Conservation (phyloP, 1,284 basidiomycete species). For the Chiua sp. region DNA sequence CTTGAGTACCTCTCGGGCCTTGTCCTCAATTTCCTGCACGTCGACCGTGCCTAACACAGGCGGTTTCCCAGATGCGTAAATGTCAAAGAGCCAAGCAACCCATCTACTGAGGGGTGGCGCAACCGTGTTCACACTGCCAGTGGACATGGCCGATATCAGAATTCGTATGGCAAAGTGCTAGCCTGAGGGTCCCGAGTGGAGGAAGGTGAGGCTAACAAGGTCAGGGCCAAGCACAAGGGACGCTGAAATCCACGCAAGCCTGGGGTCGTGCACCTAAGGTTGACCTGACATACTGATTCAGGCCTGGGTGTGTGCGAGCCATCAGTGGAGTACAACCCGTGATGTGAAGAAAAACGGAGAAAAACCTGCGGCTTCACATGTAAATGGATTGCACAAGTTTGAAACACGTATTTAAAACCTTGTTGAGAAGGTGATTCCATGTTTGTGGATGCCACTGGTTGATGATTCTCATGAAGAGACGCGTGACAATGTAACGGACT, state of each 20-base stretch:
- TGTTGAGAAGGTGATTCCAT: not conserved
- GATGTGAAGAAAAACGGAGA: no score
- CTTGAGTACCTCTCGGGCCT: conserved; percentile 49
- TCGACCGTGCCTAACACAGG: conserved; percentile 47
- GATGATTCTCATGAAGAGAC: conserved; percentile 1
- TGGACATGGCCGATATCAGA: no score
- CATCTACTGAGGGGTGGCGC: conserved; percentile 27
- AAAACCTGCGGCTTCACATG: no score
- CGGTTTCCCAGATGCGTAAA: conserved; percentile 32
- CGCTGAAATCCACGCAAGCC: not conserved
- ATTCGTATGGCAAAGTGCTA: no score
- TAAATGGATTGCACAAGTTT: no score
- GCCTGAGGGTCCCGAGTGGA: not conserved
- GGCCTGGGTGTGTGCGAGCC: no score
- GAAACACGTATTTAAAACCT: conserved; percentile 8
- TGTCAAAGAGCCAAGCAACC: conserved; percentile 26
- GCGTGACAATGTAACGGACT: not conserved
- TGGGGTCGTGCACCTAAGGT: not conserved
- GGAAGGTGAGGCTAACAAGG: not conserved
- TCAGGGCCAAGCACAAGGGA: not conserved
- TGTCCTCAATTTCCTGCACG: conserved; percentile 48
- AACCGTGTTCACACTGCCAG: conserved; percentile 17
- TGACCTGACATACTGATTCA: not conserved
- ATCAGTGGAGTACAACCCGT: no score
- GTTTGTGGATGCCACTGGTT: no score